These are phyloP conservation scores for Fagus crenata DNA, from an alignment of 306 rosid genomes.

Conservation along the genomic window DNA sequence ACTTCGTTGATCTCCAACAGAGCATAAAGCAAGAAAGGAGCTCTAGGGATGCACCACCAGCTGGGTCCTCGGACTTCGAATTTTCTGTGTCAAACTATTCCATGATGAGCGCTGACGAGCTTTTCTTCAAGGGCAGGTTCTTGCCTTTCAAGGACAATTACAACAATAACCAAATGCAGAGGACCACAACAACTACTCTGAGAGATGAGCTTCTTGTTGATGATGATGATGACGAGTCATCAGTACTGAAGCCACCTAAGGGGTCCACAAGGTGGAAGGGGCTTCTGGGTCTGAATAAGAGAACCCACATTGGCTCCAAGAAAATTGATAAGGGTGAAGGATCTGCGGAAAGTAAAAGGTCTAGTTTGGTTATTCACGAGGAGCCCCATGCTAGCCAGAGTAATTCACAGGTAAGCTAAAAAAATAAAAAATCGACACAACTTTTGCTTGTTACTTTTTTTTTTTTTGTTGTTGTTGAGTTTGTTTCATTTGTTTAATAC, in stretches of 20 bases:
- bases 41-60: slow-evolving; percentile 40
- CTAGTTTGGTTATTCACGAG: slow-evolving; percentile 38
- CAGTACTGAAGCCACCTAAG: slow-evolving; percentile 53
- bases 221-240: slow-evolving; percentile 44
- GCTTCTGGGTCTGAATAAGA: slow-evolving; percentile 66
- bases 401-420: slow-evolving; percentile 46
- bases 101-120: slow-evolving; percentile 95
- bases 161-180: slow-evolving; percentile 44
- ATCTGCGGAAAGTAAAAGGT: slow-evolving; percentile 35
- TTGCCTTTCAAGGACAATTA: slow-evolving; percentile 64
- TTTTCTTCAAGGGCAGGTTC: slow-evolving; percentile 77
- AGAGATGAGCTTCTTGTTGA: slow-evolving; percentile 71
- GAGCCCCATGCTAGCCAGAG: slow-evolving; percentile 27
- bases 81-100: slow-evolving; percentile 65
- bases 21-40: slow-evolving; percentile 51
- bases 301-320: slow-evolving; percentile 64
- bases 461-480: slow-evolving; percentile 9
- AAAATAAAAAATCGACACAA: no score
- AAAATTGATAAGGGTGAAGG: slow-evolving; percentile 45
- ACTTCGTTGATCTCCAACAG: slow-evolving; percentile 75
- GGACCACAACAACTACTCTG: slow-evolving; percentile 54
- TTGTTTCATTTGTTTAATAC: background rate
- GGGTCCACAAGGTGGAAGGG: slow-evolving; percentile 76
- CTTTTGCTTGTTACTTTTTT: background rate
- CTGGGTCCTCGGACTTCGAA: slow-evolving; percentile 70